Evolutionary conservation across 495 filamentous ascomycete species (phyloP).

Genomic region (Lepidopterella palustris): DNA sequence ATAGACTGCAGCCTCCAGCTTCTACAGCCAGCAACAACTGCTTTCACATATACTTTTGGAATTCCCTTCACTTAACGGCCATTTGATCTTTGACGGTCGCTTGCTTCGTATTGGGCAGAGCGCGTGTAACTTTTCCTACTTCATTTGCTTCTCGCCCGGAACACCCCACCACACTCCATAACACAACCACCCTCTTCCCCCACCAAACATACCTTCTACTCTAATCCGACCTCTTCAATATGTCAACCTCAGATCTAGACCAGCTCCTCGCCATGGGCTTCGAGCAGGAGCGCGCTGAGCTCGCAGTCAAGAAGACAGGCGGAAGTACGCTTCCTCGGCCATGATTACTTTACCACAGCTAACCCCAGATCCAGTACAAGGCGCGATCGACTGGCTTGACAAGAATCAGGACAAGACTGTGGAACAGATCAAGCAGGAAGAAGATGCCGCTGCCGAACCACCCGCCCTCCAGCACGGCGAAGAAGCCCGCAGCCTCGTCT

Average conservation of each 20-base stretch:
- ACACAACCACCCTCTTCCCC: not conserved
- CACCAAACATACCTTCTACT: no score
- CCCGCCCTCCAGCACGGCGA: constrained; percentile 56
- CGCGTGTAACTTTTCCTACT: not conserved
- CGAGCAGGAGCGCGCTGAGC: constrained; percentile 66
- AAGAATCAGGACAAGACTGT: constrained; percentile 75
- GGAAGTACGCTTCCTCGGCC: constrained; percentile 49
- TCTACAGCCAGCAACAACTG: no score
- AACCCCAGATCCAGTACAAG: constrained; percentile 57
- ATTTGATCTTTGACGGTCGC: no score
- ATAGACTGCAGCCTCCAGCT: no score
- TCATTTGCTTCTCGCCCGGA: not conserved
- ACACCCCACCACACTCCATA: not conserved
- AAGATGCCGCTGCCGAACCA: constrained; percentile 46
- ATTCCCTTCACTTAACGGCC: no score
- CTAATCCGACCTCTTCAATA: not conserved
- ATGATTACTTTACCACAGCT: not conserved
- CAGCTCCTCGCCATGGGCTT: constrained; percentile 94
- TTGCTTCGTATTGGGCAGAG: no score
- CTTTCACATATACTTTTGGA: not conserved
- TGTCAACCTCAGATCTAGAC: constrained; percentile 54
- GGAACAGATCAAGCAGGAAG: constrained; percentile 66
- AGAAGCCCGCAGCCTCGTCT: constrained; percentile 60
- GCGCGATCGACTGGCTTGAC: constrained; percentile 90
- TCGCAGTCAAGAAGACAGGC: constrained; percentile 74